Conservation (phyloP, 2,329 filamentous ascomycete species). For the Leptographium galeiforme region DNA sequence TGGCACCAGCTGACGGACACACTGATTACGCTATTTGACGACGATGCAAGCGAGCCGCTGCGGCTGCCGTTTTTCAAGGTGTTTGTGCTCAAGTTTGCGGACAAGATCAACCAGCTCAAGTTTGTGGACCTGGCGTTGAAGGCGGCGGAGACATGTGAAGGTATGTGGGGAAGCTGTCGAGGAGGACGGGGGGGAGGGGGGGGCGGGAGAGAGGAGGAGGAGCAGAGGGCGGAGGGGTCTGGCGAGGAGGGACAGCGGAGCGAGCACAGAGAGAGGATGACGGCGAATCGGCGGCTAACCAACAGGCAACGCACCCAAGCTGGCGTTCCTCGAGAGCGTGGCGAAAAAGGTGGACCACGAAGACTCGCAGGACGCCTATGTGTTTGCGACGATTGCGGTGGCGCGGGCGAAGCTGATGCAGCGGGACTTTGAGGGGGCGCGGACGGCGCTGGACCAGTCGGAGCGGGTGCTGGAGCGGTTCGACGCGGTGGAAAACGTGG, state of each 20-base stretch:
- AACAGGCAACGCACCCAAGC: conserved; percentile 71
- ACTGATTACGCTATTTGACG: conserved; percentile 76
- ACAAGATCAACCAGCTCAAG: conserved; percentile 98
- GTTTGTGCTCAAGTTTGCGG: conserved; percentile 91
- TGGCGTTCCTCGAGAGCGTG: conserved; percentile 72
- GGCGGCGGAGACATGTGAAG: conserved; percentile 71
- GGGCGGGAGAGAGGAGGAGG: not conserved
- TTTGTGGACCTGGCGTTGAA: conserved; percentile 82
- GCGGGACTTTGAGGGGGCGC: conserved; percentile 65
- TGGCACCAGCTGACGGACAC: conserved; percentile 97
- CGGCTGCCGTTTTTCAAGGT: conserved; percentile 83
- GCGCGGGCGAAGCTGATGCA: conserved; percentile 77
- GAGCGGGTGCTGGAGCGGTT: conserved; percentile 83
- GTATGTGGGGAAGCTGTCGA: conserved; percentile 26
- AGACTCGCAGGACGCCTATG: conserved; percentile 86
- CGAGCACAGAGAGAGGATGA: no score
- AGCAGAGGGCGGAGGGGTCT: no score
- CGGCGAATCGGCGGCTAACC: not conserved
- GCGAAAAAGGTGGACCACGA: conserved; percentile 83
- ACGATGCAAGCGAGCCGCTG: conserved; percentile 67
- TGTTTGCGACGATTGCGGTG: conserved; percentile 84
- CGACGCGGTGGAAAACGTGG: conserved; percentile 87
- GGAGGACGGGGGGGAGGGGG: conserved; percentile 4
- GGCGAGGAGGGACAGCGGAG: no score
- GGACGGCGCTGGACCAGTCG: conserved; percentile 74